Percentiles rank a stretch among this genome's conserved stretches.
Evolutionary conservation across 495 filamentous ascomycete species (phyloP).

Genomic region (Aspergillus cristatus): DNA sequence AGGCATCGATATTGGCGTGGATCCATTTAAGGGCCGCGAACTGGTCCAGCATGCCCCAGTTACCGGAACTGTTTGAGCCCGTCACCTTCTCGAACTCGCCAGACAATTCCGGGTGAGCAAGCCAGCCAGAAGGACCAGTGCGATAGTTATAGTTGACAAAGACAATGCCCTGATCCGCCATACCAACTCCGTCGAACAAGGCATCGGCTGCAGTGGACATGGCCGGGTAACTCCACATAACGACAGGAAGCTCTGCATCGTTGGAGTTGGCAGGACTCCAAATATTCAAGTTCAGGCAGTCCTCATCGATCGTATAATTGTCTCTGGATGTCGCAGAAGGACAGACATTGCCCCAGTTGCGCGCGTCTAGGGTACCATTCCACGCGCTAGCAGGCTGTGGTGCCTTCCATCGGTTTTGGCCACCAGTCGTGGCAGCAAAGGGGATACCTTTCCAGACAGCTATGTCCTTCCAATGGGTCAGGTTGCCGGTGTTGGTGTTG

Average conservation of each 20-base stretch:
- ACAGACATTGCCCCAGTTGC: background rate
- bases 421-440: conserved; percentile 6
- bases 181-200: conserved; percentile 3
- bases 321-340: background rate
- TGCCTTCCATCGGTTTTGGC: conserved; percentile 8
- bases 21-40: conserved; percentile 36
- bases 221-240: conserved; percentile 8
- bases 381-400: conserved; percentile 4
- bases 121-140: conserved; percentile 53
- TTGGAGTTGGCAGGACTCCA: conserved; percentile 9
- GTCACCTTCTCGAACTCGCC: background rate
- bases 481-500: background rate
- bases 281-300: conserved; percentile 11
- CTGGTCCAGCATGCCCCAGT: conserved; percentile 5
- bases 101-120: conserved; percentile 46
- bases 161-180: conserved; percentile 31
- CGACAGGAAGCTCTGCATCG: conserved; percentile 9
- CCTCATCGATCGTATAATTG: conserved; percentile 2
- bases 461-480: conserved; percentile 44
- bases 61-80: conserved; percentile 29
- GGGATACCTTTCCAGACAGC: conserved; percentile 9
- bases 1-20: conserved; percentile 36
- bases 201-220: conserved; percentile 5
- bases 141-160: conserved; percentile 62
- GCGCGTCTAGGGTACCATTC: conserved; percentile 2